Evolutionary conservation across 2,329 filamentous ascomycete species (phyloP).

Genomic region (Fusarium sp.): DNA sequence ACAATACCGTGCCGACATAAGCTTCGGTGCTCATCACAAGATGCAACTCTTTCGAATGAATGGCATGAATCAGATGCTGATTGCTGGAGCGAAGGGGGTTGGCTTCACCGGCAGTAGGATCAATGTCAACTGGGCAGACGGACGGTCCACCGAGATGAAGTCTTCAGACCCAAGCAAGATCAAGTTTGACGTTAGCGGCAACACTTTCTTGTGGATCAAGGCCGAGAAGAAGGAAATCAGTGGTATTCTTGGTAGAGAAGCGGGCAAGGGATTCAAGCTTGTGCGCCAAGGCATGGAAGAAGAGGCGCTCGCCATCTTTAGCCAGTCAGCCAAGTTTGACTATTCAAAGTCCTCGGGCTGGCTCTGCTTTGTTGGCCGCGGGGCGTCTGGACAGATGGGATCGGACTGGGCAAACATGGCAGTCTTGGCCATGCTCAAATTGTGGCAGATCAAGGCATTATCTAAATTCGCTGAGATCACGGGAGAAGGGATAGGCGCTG

Average conservation of each 20-base stretch:
- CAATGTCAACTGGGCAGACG: constrained; percentile 5
- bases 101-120: constrained; percentile 5
- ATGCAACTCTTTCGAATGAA: constrained; percentile 1
- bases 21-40: constrained; percentile 3
- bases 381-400: constrained; percentile 7
- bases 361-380: constrained; percentile 6
- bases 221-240: constrained; percentile 1
- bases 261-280: constrained; percentile 1
- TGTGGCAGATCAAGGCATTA: constrained; percentile 8
- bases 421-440: constrained; percentile 10
- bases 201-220: neutral
- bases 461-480: neutral
- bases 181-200: constrained; percentile 8
- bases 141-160: constrained; percentile 12
- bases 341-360: constrained; percentile 1
- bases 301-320: constrained; percentile 6
- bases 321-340: constrained; percentile 2
- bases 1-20: constrained; percentile 5
- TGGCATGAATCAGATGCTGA: neutral
- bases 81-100: neutral
- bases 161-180: neutral
- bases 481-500: neutral
- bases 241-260: neutral
- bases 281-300: neutral
- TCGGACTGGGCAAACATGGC: constrained; percentile 4